Base-by-base conservation (phyloP, 306 rosid genomes). In the Sophora flavescens region DNA sequence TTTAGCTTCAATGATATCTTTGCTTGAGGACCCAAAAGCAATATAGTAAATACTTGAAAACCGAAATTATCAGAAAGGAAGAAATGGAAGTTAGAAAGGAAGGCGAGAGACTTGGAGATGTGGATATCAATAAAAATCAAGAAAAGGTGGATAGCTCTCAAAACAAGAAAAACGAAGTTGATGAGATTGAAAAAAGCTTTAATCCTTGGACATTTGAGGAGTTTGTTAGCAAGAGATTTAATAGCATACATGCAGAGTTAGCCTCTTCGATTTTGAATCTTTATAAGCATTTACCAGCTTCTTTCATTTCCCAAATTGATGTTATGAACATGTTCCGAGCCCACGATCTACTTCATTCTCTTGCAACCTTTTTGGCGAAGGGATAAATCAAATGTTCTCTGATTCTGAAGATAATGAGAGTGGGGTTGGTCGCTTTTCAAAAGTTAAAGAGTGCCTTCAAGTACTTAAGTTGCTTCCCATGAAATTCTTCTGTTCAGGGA, bases 11-110 rank as follows among this genome's bases (percentile, higher is more conserved):
- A 63, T 76, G 77, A 79, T 83, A 22, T 9, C 4, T 50, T 67
- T 76, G 11, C 82, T 84, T 61, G 65, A 84, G 69, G 62, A 84
- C 26, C 83, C 87, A 12, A 9, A 14, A 22, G 22, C 64, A 22
- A 63, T 84, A 84, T 33, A 1, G 16, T 3, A 8, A 6, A 14
- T 75, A 79, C 63, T 62, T 63, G 59, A n/a, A 13, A 64, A 9
- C 9, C 28, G 5, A 3, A 8, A 4, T 12, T 14, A 54, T 4
- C 3, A 8, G 0, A 18, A 7, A 0, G 33, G 26, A 54, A 54
- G 12, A 22, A 22, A 22, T 22, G 22, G 1, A 22, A 22, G 22
- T 22, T 22, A 8, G 0, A 18, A 7, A 0, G 33, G 26, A 54
- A 54, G 12, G 1, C 16, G 9, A 22, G 7, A 56, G 13, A 4